Evolutionary conservation across 2,329 filamentous ascomycete species (phyloP).

Genomic region (Calonectria leucothoes): DNA sequence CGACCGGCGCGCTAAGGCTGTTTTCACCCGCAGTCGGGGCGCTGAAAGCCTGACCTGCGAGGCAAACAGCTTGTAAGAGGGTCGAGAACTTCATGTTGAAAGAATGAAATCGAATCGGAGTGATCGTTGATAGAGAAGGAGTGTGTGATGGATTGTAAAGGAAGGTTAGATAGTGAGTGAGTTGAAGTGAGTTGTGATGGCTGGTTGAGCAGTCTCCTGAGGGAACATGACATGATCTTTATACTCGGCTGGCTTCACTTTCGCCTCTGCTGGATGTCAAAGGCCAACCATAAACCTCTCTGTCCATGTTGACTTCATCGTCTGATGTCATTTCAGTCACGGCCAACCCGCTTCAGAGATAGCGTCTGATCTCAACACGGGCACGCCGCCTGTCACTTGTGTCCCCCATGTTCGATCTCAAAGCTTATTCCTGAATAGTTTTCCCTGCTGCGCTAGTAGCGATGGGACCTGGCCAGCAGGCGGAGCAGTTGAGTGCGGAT

Average conservation of each 20-base stretch:
- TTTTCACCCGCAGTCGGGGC: not conserved
- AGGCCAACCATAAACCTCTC: not conserved
- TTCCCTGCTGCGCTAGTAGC: not conserved
- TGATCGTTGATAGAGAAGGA: not conserved
- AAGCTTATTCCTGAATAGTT: not conserved
- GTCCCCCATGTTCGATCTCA: not conserved
- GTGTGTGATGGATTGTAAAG: not conserved
- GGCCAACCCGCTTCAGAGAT: not conserved
- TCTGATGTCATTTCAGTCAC: not conserved
- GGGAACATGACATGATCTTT: not conserved
- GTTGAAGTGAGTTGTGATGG: not conserved
- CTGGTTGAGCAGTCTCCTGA: not conserved
- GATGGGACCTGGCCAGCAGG: not conserved
- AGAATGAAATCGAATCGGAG: not conserved
- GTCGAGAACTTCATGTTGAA: not conserved
- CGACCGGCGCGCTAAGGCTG: not conserved
- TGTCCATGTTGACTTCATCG: not conserved
- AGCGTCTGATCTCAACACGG: not conserved
- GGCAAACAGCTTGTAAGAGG: not conserved
- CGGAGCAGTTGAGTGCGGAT: not conserved
- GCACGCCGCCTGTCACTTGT: not conserved
- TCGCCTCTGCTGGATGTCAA: not conserved
- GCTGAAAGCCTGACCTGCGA: not conserved
- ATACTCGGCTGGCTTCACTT: not conserved
- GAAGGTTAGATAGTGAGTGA: not conserved